Evolutionary conservation across 1,139 yeast species (phyloP), one percentile per base, ranked within the genome.

Genomic region (Debaryomyces fabryi): DNA sequence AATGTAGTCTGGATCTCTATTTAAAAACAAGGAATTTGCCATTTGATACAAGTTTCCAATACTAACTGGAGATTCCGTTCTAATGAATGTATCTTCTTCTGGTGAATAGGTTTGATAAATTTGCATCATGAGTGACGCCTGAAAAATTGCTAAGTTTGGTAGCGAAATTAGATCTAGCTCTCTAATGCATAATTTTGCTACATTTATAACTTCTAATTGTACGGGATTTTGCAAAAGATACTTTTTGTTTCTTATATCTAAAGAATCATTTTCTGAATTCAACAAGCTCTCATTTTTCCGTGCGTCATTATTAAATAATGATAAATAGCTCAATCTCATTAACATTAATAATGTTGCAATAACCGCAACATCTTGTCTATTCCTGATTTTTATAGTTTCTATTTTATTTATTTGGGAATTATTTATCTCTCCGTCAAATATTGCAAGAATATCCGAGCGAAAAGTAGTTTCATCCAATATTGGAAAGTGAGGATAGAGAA

Each of bases 401-500:
- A 67, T 52, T 3, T 3, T 32, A 13, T 15, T 15, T n/a, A 4
- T 32, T 13, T 32, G 24, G 24, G 6, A 21, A 21, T 4, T 15
- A 13, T 32, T 13, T 16, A n/a, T 15, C 2, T 32, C 35, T 6
- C 3, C 21, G 2, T 8, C 35, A n/a, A 32, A 15, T 13, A 32
- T 32, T 32, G 9, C 4, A 15, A n/a, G 15, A 13, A 46, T 9
- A 8, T 65, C 58, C 9, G 40, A 21, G 13, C 50, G 43, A 46
- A 68, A 65, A 1, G 55, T 51, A 2, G 42, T 44, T 53, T 79
- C 79, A 47, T 79, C 82, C 13, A 81, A 51, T 39, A 74, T 68
- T 1, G 86, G 86, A 53, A 72, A 62, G 44, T 70, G 67, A 0
- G 78, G 76, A 46, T 74, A 74, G 9, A 79, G 65, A 21, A 66